Conservation (phyloP, 805 yeast species). For the Suhomyces xylopsoci region DNA sequence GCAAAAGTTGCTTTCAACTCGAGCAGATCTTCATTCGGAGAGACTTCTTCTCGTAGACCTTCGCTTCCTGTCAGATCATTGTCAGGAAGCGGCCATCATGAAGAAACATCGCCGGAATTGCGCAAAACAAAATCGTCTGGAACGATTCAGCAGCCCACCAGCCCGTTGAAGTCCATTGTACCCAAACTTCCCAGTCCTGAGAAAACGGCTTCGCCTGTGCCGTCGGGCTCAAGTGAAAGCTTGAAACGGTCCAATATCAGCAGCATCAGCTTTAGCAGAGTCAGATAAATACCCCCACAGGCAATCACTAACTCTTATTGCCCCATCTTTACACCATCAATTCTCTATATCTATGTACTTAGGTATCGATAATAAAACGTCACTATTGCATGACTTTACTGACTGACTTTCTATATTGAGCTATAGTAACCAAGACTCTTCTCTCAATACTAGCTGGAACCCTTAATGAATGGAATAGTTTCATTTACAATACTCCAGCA, state of each 20-base stretch:
- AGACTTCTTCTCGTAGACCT: slow-evolving; percentile 11
- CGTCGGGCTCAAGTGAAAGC: slow-evolving; percentile 6
- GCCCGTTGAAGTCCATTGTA: neutral
- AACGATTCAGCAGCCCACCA: slow-evolving; percentile 1
- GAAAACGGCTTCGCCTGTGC: neutral
- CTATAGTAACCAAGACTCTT: too few relatives aligned
- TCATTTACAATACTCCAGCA: too few relatives aligned
- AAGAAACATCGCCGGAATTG: slow-evolving; percentile 11
- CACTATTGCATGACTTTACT: too few relatives aligned
- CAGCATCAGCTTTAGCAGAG: slow-evolving; percentile 23
- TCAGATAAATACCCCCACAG: slow-evolving; percentile 7
- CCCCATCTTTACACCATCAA: too few relatives aligned
- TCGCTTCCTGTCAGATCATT: slow-evolving; percentile 11
- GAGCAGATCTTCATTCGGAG: slow-evolving; percentile 17
- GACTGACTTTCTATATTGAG: too few relatives aligned
- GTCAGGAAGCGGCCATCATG: neutral
- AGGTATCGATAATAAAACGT: too few relatives aligned
- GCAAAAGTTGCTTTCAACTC: slow-evolving; percentile 25
- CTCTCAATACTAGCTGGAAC: too few relatives aligned
- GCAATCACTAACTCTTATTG: too few relatives aligned
- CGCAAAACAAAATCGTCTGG: slow-evolving; percentile 20
- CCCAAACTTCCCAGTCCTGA: neutral
- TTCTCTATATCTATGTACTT: too few relatives aligned
- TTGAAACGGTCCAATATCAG: slow-evolving; percentile 14
- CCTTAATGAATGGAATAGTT: too few relatives aligned